Evolutionary conservation across 2,329 filamentous ascomycete genomes (phyloP).

Genomic region (Cladosporium sp.): DNA sequence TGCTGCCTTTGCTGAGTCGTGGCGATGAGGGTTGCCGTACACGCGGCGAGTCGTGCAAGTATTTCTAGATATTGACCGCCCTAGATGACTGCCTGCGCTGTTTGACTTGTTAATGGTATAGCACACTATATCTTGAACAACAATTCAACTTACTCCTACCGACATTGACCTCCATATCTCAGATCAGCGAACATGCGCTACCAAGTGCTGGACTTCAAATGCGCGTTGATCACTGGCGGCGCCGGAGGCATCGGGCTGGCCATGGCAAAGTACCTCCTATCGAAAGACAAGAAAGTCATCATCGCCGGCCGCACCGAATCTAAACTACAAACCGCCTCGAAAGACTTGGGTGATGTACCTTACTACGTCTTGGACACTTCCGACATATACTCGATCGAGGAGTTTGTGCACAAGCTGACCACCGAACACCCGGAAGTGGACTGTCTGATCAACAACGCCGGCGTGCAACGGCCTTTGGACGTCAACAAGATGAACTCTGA

Average conservation of each 20-base stretch:
- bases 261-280: slow-evolving; percentile 50
- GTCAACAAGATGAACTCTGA: slow-evolving; percentile 39
- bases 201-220: slow-evolving; percentile 41
- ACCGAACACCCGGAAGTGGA: slow-evolving; percentile 56
- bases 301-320: slow-evolving; percentile 57
- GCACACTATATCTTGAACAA: neutral
- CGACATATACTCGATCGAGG: slow-evolving; percentile 44
- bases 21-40: neutral
- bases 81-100: neutral
- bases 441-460: slow-evolving; percentile 61
- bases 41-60: neutral
- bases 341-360: slow-evolving; percentile 47
- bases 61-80: neutral
- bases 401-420: slow-evolving; percentile 49
- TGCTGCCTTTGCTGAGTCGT: neutral
- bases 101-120: neutral
- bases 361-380: slow-evolving; percentile 58
- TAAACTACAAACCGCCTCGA: slow-evolving; percentile 48
- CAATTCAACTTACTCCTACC: neutral
- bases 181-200: slow-evolving; percentile 5
- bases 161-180: neutral
- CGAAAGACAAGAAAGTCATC: slow-evolving; percentile 52
- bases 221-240: slow-evolving; percentile 53
- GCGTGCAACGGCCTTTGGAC: slow-evolving; percentile 56
- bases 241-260: slow-evolving; percentile 55